These are phyloP conservation scores for Fusarium robinianum DNA, from an alignment of 2,329 filamentous ascomycete species.

Conservation along the genomic window DNA sequence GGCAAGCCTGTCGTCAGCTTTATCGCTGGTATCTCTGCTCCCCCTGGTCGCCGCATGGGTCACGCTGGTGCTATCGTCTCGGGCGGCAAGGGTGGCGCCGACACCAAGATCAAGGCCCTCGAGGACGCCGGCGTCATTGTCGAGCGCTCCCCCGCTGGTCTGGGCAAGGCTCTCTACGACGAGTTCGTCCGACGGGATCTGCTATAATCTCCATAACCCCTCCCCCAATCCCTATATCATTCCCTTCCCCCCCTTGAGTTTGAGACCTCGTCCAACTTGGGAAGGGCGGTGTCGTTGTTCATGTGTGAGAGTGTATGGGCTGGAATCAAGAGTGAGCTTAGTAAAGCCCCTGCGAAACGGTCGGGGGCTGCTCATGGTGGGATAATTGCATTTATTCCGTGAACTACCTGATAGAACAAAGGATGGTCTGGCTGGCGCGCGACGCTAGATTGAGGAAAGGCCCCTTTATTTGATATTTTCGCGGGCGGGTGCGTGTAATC, in stretches of 20 bases:
- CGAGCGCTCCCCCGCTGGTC: slow-evolving; percentile 87
- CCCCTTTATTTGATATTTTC: slow-evolving; percentile 26
- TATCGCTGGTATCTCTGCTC: slow-evolving; percentile 97
- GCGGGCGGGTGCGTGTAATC: slow-evolving; percentile 31
- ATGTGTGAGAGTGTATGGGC: slow-evolving; percentile 18
- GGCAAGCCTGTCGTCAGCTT: slow-evolving; percentile 96
- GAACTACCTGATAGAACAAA: slow-evolving; percentile 43
- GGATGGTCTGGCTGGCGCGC: slow-evolving; percentile 37
- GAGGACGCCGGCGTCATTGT: slow-evolving; percentile 94
- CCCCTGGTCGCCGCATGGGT: slow-evolving; percentile 95
- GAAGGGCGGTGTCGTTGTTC: too few relatives aligned
- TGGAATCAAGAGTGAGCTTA: slow-evolving; percentile 25
- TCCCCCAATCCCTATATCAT: too few relatives aligned
- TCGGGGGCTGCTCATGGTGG: slow-evolving; percentile 33
- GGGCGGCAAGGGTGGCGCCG: slow-evolving; percentile 95
- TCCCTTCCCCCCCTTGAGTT: too few relatives aligned
- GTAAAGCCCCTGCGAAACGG: slow-evolving; percentile 26
- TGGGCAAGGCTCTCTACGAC: slow-evolving; percentile 91
- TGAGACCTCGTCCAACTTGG: too few relatives aligned
- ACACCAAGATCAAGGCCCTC: slow-evolving; percentile 96
- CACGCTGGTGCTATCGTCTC: slow-evolving; percentile 98
- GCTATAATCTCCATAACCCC: slow-evolving; percentile 76
- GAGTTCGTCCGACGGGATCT: slow-evolving; percentile 97
- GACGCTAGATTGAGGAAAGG: slow-evolving; percentile 34
- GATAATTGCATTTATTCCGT: slow-evolving; percentile 38